Base-by-base conservation (phyloP, 495 filamentous ascomycete genomes). In the Rusavskia elegans region DNA sequence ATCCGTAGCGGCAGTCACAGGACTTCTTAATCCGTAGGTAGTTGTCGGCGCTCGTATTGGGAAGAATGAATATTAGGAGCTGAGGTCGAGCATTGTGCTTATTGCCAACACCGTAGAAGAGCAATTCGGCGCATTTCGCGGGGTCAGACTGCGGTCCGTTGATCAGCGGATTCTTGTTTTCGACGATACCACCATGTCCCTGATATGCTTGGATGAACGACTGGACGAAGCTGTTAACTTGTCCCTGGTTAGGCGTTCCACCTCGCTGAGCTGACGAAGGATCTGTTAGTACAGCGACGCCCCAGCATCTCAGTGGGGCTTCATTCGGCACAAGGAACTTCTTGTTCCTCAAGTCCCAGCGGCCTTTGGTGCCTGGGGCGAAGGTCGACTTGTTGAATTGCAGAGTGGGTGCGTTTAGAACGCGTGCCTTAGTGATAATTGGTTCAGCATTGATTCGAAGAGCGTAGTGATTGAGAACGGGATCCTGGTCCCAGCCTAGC, bases 21-120 rank as follows among this genome's bases (percentile, higher is more conserved):
- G 72, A 82, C 60, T 82, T 82, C 76, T 98, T 98, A 55, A 95
- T 73, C 0, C 83, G 78, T 44, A 80, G 71, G 52, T 98, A 98
- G 0, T 74, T 65, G 20, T 73, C 72, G 1, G 75, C 57, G 30
- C 80, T 78, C 64, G 84, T 84, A 61, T 77, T 72, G 1, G 74
- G 70, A 3, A 96, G 68, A 35, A 95, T 72, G 55, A 90, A 79
- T 51, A 95, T 39, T 7, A 75, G 50, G 19, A 76, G 62, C 56
- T 71, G 65, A 17, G 72, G 72, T 9, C 64, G 61, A 21, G 54
- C 14, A 2, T 66, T 41, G 44, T 51, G 13, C 72, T 63, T 37
- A 23, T 72, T 69, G 1, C 75, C 76, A 17, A 71, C 70, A 9
- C 56, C 49, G 21, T 71, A 69, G 53, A 73, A 83, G 13, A 75